Evolutionary conservation across 1,139 yeast genomes (phyloP).

Genomic region (Yamadazyma songkhlaensis): DNA sequence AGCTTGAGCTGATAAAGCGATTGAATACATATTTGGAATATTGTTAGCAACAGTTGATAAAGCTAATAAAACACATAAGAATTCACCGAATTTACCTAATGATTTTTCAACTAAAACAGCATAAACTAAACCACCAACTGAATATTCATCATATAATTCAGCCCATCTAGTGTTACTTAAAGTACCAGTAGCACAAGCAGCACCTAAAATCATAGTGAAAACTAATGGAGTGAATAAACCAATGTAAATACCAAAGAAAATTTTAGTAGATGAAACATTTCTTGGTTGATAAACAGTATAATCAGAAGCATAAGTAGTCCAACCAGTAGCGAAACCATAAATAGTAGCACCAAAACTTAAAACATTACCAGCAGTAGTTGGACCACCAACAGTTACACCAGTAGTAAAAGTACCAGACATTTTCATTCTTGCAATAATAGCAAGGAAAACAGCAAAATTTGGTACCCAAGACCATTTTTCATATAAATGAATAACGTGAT

Average conservation of each 20-base stretch:
- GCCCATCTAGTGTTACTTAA: constrained; percentile 45
- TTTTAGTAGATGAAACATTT: constrained; percentile 52
- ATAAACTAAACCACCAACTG: constrained; percentile 81
- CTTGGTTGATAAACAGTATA: constrained; percentile 83
- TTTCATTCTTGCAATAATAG: constrained; percentile 74
- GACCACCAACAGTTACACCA: constrained; percentile 49
- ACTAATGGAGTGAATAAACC: constrained; percentile 70
- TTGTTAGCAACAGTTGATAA: constrained; percentile 86
- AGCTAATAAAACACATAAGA: constrained; percentile 80
- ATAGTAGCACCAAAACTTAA: constrained; percentile 82
- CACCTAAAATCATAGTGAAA: constrained; percentile 79
- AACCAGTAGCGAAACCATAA: constrained; percentile 91
- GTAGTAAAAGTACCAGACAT: constrained; percentile 59
- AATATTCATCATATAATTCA: constrained; percentile 49
- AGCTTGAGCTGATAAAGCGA: constrained; percentile 82
- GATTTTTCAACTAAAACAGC: constrained; percentile 75
- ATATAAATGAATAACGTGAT: constrained; percentile 73
- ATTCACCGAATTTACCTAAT: constrained; percentile 84
- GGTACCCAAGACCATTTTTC: constrained; percentile 93
- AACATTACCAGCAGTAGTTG: constrained; percentile 68
- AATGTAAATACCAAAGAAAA: constrained; percentile 59
- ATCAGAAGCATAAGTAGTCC: constrained; percentile 93
- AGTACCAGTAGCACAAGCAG: constrained; percentile 78
- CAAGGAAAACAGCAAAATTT: constrained; percentile 65
- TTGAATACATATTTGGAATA: constrained; percentile 89